A percentile compares a stretch with the other conserved stretches of the same genome.
Evolutionary conservation across 208 protist genomes (phyloP).

Genomic region (Leishmania tarentolae): DNA sequence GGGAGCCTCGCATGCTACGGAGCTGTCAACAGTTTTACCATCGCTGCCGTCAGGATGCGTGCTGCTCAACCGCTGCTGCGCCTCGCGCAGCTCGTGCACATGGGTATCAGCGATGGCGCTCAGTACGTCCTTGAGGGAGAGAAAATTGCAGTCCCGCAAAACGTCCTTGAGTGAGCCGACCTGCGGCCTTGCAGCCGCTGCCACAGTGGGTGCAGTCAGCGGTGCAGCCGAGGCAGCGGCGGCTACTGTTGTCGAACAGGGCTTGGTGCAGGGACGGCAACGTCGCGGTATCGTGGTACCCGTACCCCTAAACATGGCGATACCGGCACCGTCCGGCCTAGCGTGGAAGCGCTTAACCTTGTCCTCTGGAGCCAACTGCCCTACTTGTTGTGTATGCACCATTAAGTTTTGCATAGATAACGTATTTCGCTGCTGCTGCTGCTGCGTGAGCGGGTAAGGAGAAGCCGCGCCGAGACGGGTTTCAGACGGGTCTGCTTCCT

Average conservation of each 20-base stretch:
- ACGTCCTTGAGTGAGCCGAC: constrained; percentile 41
- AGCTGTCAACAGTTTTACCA: background rate
- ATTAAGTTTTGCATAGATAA: constrained; percentile 40
- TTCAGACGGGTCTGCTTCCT: constrained; percentile 23
- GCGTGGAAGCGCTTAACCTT: constrained; percentile 31
- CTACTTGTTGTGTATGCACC: constrained; percentile 36
- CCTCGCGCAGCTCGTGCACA: constrained; percentile 34
- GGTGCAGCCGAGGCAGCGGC: background rate
- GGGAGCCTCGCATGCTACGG: background rate
- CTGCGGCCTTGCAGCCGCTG: constrained; percentile 8
- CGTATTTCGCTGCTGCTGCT: constrained; percentile 23
- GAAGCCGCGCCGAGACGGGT: background rate
- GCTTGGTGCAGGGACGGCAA: constrained; percentile 7
- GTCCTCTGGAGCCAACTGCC: constrained; percentile 30
- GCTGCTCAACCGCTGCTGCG: constrained; percentile 25
- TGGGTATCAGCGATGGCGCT: constrained; percentile 35
- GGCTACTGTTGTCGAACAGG: background rate
- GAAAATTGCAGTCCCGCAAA: constrained; percentile 44
- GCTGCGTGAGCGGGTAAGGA: constrained; percentile 9
- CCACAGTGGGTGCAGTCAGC: background rate
- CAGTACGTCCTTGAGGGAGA: constrained; percentile 46
- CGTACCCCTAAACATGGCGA: background rate
- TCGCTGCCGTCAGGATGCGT: background rate
- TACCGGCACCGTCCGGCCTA: constrained; percentile 3
- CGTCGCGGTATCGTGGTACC: constrained; percentile 8